Evolutionary conservation across 805 yeast species (phyloP).

Genomic region (Sugiyamaella lignohabitans): DNA sequence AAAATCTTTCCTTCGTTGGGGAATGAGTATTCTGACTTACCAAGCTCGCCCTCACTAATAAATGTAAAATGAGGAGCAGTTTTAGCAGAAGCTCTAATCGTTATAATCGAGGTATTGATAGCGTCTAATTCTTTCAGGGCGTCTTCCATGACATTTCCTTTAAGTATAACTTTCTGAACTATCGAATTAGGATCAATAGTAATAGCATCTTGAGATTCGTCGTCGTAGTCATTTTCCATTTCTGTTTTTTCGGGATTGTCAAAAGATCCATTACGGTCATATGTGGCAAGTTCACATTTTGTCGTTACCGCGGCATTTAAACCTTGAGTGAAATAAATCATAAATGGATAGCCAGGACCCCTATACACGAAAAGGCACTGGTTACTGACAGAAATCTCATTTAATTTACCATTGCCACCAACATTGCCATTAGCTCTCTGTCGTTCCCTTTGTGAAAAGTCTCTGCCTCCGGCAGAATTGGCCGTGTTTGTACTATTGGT

Average conservation of each 20-base stretch:
- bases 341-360: slow-evolving; percentile 48
- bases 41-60: slow-evolving; percentile 68
- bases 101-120: slow-evolving; percentile 44
- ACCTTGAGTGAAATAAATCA: slow-evolving; percentile 49
- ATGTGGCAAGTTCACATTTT: slow-evolving; percentile 50
- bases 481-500: not conserved
- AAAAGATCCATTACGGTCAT: too few species aligned
- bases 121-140: slow-evolving; percentile 53
- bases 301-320: slow-evolving; percentile 40
- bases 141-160: slow-evolving; percentile 47
- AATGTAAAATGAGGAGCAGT: slow-evolving; percentile 42
- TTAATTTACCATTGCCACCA: not conserved
- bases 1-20: slow-evolving; percentile 59
- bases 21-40: slow-evolving; percentile 56
- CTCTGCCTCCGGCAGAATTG: not conserved
- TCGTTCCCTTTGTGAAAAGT: too few species aligned
- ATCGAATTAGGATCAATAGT: slow-evolving; percentile 41
- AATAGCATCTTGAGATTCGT: slow-evolving; percentile 31
- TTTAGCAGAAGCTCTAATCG: slow-evolving; percentile 30
- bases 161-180: slow-evolving; percentile 46
- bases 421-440: not conserved
- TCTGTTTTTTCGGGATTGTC: not conserved
- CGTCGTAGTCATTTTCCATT: slow-evolving; percentile 22
- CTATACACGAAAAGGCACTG: slow-evolving; percentile 39
- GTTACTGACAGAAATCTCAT: slow-evolving; percentile 14